Base-by-base conservation (phyloP, 2,329 filamentous ascomycete species). In the Dactylonectria estremocensis region DNA sequence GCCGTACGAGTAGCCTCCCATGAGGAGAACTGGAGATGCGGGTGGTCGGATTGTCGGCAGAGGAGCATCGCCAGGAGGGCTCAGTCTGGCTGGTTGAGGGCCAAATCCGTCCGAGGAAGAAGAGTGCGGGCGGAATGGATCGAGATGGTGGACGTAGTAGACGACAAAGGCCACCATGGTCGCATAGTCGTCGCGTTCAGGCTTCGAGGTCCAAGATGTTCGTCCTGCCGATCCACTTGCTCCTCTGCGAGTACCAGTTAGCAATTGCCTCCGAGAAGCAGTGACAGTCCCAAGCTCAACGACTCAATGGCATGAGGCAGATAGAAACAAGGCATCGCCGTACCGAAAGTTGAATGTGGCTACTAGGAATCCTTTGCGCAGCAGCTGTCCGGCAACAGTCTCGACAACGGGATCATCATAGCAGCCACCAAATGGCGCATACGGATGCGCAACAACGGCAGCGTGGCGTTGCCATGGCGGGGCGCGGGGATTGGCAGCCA, bases 321-420 rank as follows among this genome's bases (percentile, higher is more conserved):
- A 22, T 52, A 20, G 24, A n/a, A 45, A 46, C 24, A 37, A 3
- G 14, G n/a, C 18, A 50, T 58, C 2, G 20, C 53, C 80, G 59
- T 83, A 95, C 93, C 95, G 89, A 79, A 98, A 98, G 77, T 98
- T 98, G 81, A 98, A 98, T 0, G 94, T 97, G 8, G 88, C 91
- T 2, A 98, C 92, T 1, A 97, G 79, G 75, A 90, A 97, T 1
- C 93, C 93, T 59, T 86, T 82, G 5, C 86, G 83, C n/a, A 97
- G 79, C 52, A 97, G 84, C 65, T 91, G 87, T 2, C 84, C 83
- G 1, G 88, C 89, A 3, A 93, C 82, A 9, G 89, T 84, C n/a
- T 89, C 85, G 1, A 98, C 92, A 0, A 97, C 86, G 0, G 89
- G 88, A 77, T 98, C 95, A 78, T 98, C 93, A 77, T 91, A 96